Evolutionary conservation across 2,329 filamentous ascomycete genomes (phyloP).

Genomic region (Colletotrichum sp.): DNA sequence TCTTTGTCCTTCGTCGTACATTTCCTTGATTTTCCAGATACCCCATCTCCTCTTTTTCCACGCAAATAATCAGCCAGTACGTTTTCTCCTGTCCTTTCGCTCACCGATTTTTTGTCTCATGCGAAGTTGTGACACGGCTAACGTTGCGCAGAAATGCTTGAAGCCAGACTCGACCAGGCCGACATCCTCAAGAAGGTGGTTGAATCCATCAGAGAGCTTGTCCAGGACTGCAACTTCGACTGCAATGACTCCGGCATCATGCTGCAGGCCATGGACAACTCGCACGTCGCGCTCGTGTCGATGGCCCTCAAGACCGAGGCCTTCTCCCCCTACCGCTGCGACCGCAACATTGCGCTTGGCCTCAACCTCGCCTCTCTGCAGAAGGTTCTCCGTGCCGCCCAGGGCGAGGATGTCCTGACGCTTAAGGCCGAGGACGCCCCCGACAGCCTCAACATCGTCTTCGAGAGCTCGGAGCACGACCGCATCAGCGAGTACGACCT

Average conservation of each 20-base stretch:
- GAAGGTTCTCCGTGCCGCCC: constrained; percentile 94
- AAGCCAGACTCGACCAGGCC: constrained; percentile 96
- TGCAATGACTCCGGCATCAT: constrained; percentile 99
- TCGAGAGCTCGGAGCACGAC: constrained; percentile 89
- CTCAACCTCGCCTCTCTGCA: constrained; percentile 97
- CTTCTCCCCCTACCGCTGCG: constrained; percentile 95
- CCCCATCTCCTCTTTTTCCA: constrained; percentile 1
- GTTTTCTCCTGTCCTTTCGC: neutral
- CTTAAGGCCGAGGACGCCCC: constrained; percentile 97
- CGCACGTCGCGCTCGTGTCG: constrained; percentile 96
- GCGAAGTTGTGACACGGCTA: constrained; percentile 35
- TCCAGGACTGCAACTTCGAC: constrained; percentile 99
- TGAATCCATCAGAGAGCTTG: constrained; percentile 98
- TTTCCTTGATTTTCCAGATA: constrained; percentile 10
- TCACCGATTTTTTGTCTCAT: neutral
- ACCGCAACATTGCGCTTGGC: constrained; percentile 97
- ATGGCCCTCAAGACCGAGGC: constrained; percentile 98
- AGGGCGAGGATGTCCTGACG: constrained; percentile 93
- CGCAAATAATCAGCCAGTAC: constrained; percentile 12
- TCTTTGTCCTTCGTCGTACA: neutral
- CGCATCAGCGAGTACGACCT: constrained; percentile 98
- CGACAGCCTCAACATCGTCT: constrained; percentile 93
- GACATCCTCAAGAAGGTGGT: constrained; percentile 97
- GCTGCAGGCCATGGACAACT: constrained; percentile 99
- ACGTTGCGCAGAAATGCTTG: constrained; percentile 71